phyloP scores from a whole-genome alignment of 176 grass and related monocot species.

The Carex kokanica region DNA sequence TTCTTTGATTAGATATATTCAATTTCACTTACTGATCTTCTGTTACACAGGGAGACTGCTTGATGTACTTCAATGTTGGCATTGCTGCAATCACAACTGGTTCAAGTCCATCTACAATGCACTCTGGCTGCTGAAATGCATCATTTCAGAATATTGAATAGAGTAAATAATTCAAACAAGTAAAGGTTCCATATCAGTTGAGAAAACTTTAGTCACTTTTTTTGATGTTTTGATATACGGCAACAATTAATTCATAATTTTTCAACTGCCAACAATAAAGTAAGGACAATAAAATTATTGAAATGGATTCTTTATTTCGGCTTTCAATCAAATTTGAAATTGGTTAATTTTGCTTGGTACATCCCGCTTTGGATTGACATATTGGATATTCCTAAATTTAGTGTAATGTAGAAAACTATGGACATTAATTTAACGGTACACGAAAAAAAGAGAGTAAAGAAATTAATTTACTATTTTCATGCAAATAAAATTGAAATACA shows the following conservation, averaged over 20 bases:
- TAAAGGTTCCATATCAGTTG: not conserved
- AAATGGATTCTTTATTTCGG: too few relatives aligned
- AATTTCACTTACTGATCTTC: conserved; percentile 33
- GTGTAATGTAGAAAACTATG: not conserved
- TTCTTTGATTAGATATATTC: not conserved
- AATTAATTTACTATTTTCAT: not conserved
- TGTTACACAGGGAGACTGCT: not conserved
- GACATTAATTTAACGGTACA: not conserved
- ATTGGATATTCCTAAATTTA: not conserved
- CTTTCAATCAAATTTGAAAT: too few relatives aligned
- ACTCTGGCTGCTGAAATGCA: conserved; percentile 24
- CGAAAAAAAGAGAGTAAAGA: not conserved
- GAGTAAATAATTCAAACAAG: not conserved
- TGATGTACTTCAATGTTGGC: conserved; percentile 27
- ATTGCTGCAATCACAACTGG: conserved; percentile 18
- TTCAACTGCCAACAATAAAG: too few relatives aligned
- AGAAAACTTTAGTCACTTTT: not conserved
- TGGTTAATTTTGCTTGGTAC: too few relatives aligned
- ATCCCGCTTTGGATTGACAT: not conserved
- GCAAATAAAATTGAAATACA: too few relatives aligned
- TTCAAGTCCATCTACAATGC: conserved; percentile 31
- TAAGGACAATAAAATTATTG: too few relatives aligned
- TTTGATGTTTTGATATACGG: not conserved
- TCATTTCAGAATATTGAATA: conserved; percentile 7
- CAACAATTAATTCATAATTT: too few relatives aligned